These are phyloP conservation scores for Aspergillus pseudoterreus DNA, from an alignment of 2,329 filamentous ascomycete genomes.

Conservation along the genomic window DNA sequence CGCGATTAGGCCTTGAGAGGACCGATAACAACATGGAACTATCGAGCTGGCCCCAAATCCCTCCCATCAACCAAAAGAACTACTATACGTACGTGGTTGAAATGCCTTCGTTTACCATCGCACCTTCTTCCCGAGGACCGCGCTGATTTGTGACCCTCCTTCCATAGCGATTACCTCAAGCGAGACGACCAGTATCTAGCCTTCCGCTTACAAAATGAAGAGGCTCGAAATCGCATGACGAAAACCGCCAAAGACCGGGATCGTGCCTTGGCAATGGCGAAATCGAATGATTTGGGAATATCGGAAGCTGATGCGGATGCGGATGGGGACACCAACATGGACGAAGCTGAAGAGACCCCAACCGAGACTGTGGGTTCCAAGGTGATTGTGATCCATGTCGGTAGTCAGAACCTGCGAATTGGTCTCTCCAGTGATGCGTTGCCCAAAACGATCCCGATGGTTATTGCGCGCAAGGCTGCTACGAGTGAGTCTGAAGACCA, in stretches of 20 bases:
- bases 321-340: constrained; percentile 55
- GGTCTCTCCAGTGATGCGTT: constrained; percentile 94
- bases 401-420: constrained; percentile 91
- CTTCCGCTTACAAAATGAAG: constrained; percentile 81
- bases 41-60: constrained; percentile 86
- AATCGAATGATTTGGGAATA: constrained; percentile 62
- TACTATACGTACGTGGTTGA: constrained; percentile 79
- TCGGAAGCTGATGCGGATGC: constrained; percentile 43
- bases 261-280: constrained; percentile 72
- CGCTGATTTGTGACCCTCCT: constrained; percentile 10
- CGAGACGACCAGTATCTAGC: constrained; percentile 94
- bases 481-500: constrained; percentile 80
- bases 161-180: constrained; percentile 85
- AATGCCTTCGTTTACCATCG: neutral
- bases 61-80: constrained; percentile 98
- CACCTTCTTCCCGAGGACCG: neutral
- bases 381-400: constrained; percentile 90
- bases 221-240: constrained; percentile 76
- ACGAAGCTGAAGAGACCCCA: constrained; percentile 51
- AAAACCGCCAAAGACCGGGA: constrained; percentile 85
- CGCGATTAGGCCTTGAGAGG: constrained; percentile 71
- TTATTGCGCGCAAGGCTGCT: constrained; percentile 73
- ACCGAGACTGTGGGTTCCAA: constrained; percentile 73
- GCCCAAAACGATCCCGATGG: constrained; percentile 91
- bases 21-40: constrained; percentile 98